phyloP scores from a whole-genome alignment of 2,329 filamentous ascomycete species.

The Colletotrichum melonis region DNA sequence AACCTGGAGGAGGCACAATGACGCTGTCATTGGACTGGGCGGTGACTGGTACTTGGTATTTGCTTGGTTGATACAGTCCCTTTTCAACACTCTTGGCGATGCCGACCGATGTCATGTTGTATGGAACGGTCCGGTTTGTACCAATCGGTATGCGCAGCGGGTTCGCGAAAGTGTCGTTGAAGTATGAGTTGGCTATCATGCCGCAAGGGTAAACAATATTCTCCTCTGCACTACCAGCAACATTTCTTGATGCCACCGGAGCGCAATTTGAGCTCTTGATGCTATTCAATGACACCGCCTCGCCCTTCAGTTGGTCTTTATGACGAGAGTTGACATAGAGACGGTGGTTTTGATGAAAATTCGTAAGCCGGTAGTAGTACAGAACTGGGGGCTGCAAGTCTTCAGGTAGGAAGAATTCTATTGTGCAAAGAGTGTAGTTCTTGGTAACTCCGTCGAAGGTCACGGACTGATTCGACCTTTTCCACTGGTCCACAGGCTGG shows the following conservation, averaged over 20 bases:
- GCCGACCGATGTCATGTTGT: not conserved
- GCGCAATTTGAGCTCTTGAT: not conserved
- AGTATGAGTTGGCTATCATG: slow-evolving; percentile 11
- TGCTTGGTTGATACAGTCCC: not conserved
- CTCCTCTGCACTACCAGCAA: not conserved
- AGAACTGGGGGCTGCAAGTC: slow-evolving; percentile 3
- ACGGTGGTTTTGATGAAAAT: slow-evolving; percentile 6
- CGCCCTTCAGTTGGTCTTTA: not conserved
- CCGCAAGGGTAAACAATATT: slow-evolving; percentile 13
- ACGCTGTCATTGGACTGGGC: fast-evolving
- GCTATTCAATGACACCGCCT: not conserved
- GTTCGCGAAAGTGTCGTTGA: slow-evolving; percentile 15
- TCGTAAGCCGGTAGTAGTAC: slow-evolving; percentile 11
- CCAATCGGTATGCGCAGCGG: not conserved
- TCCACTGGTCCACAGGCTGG: slow-evolving; percentile 9
- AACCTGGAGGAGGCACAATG: slow-evolving; percentile 1
- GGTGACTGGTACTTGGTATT: not conserved
- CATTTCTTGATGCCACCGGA: not conserved
- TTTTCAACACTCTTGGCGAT: slow-evolving; percentile 9
- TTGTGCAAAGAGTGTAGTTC: slow-evolving; percentile 4
- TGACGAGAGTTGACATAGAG: slow-evolving; percentile 9
- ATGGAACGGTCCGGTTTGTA: not conserved
- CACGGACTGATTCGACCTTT: not conserved
- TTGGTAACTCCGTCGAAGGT: not conserved
- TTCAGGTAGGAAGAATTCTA: slow-evolving; percentile 13